These are phyloP conservation scores for Starmerella asiatica DNA, from an alignment of 805 yeast genomes.

Conservation along the genomic window DNA sequence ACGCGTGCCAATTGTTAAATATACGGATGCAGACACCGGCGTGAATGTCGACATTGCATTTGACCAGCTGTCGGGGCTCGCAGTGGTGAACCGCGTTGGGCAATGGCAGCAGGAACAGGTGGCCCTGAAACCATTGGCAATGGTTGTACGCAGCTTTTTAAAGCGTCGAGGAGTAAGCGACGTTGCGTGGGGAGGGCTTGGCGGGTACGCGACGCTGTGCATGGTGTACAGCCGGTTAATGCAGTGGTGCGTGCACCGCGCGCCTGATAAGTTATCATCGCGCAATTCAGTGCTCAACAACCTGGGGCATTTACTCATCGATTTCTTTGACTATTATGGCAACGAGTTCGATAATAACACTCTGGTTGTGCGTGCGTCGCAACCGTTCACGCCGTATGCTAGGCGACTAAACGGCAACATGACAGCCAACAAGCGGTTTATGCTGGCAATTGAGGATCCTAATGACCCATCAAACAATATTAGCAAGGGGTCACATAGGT, in stretches of 20 bases:
- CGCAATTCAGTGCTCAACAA: conserved; percentile 38
- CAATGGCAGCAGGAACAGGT: conserved; percentile 62
- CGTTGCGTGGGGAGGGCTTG: conserved; percentile 87
- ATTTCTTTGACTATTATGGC: conserved; percentile 87
- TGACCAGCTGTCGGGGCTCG: conserved; percentile 69
- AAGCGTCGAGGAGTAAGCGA: conserved; percentile 64
- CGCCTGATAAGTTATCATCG: conserved; percentile 15
- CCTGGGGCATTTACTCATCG: conserved; percentile 73
- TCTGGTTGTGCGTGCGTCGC: conserved; percentile 54
- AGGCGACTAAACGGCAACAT: conserved; percentile 44
- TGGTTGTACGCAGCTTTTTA: conserved; percentile 74
- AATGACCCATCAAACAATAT: conserved; percentile 72
- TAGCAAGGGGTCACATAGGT: conserved; percentile 70
- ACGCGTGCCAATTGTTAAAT: conserved; percentile 86
- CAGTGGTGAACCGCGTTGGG: conserved; percentile 65
- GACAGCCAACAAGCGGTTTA: conserved; percentile 35
- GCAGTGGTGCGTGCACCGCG: conserved; percentile 41
- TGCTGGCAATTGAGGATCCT: conserved; percentile 78
- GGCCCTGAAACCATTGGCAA: conserved; percentile 67
- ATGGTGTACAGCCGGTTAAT: conserved; percentile 70
- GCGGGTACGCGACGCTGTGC: conserved; percentile 89
- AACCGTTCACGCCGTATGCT: conserved; percentile 43
- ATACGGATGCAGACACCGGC: conserved; percentile 55
- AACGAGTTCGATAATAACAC: conserved; percentile 73
- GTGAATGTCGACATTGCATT: conserved; percentile 83